Conservation (phyloP, 225 moss, liverwort and hornwort species). For the Neckera pumila region DNA sequence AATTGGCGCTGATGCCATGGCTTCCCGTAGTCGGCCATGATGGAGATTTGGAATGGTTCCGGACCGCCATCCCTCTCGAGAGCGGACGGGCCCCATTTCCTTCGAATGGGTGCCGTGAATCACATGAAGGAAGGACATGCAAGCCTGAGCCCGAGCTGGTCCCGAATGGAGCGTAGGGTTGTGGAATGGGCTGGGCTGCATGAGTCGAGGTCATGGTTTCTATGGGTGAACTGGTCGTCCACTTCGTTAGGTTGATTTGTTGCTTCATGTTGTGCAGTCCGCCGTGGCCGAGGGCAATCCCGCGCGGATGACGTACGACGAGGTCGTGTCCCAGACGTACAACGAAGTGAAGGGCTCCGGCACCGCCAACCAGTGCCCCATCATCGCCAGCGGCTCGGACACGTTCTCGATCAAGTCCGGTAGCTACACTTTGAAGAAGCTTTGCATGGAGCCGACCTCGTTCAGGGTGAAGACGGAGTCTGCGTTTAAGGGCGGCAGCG, state of each 20-base stretch:
- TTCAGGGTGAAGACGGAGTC: slow-evolving; percentile 85
- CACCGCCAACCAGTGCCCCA: slow-evolving; percentile 81
- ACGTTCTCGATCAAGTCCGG: slow-evolving; percentile 42
- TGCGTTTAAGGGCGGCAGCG: slow-evolving; percentile 48
- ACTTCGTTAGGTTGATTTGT: neutral
- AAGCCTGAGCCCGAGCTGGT: neutral
- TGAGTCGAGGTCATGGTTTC: too few species aligned
- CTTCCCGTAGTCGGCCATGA: too few species aligned
- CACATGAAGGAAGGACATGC: too few species aligned
- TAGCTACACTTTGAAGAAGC: slow-evolving; percentile 49
- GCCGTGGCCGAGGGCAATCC: slow-evolving; percentile 58
- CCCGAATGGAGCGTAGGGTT: neutral
- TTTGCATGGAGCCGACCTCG: slow-evolving; percentile 80
- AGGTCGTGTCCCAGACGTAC: slow-evolving; percentile 27
- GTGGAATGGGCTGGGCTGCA: neutral
- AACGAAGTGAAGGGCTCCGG: slow-evolving; percentile 74
- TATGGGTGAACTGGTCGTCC: neutral
- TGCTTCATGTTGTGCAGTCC: slow-evolving; percentile 7
- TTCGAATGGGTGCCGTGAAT: neutral
- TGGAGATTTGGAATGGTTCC: neutral
- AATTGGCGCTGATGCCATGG: neutral
- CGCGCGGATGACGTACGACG: slow-evolving; percentile 42
- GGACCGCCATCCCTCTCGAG: neutral
- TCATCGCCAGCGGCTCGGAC: slow-evolving; percentile 27
- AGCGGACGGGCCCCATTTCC: neutral